These are phyloP conservation scores for Polyplosphaeria fusca DNA, from an alignment of 495 filamentous ascomycete species.

Conservation along the genomic window DNA sequence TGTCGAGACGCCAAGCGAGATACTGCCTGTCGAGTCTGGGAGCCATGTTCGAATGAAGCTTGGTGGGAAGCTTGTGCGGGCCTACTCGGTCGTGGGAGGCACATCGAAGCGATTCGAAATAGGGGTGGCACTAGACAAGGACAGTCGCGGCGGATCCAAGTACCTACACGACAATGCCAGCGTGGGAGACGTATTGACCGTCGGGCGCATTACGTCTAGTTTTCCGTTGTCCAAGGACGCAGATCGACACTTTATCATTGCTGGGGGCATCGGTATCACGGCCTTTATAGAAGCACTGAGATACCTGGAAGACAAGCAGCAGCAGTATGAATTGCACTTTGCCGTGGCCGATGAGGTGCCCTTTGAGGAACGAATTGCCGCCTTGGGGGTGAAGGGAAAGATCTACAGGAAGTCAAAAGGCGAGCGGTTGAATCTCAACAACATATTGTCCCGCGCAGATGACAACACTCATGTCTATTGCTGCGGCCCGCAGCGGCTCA, in stretches of 20 bases:
- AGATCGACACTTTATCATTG: slow-evolving; percentile 31
- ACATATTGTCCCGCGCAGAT: slow-evolving; percentile 40
- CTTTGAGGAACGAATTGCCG: slow-evolving; percentile 27
- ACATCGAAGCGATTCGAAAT: slow-evolving; percentile 22
- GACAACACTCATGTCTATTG: slow-evolving; percentile 55
- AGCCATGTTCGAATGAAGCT: slow-evolving; percentile 33
- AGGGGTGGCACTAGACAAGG: slow-evolving; percentile 22
- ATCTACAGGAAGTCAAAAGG: slow-evolving; percentile 50
- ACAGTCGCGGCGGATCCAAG: slow-evolving; percentile 27
- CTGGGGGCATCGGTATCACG: slow-evolving; percentile 33
- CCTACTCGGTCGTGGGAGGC: slow-evolving; percentile 29
- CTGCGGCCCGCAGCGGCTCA: slow-evolving; percentile 53
- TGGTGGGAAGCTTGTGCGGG: slow-evolving; percentile 29
- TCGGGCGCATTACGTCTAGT: slow-evolving; percentile 10
- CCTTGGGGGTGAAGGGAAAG: slow-evolving; percentile 36
- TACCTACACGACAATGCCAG: slow-evolving; percentile 22
- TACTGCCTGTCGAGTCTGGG: slow-evolving; percentile 20
- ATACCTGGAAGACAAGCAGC: background rate
- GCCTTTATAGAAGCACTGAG: slow-evolving; percentile 23
- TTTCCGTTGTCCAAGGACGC: slow-evolving; percentile 27
- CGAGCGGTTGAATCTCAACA: slow-evolving; percentile 47
- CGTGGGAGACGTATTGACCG: slow-evolving; percentile 17
- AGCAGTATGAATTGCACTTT: slow-evolving; percentile 44
- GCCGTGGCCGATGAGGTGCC: slow-evolving; percentile 25
- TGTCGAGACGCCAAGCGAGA: background rate